These are phyloP conservation scores for Coprinopsis sp. DNA, from an alignment of 768 basidiomycete species.

Conservation along the genomic window DNA sequence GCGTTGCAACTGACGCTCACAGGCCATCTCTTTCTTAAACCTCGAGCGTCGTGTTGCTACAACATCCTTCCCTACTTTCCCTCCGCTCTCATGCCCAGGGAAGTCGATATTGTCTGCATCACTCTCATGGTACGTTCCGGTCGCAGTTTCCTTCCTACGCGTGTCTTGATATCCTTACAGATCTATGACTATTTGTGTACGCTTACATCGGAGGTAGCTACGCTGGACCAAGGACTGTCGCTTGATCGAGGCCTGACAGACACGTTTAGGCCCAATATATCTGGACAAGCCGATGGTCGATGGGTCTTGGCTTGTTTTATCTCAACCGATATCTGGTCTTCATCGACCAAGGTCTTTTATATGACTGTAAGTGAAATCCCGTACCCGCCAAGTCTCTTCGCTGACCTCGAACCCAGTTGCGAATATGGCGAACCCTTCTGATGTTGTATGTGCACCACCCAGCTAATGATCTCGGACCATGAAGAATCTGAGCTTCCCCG, in stretches of 20 bases:
- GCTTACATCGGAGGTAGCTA: neutral
- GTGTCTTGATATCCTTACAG: neutral
- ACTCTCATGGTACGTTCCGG: neutral
- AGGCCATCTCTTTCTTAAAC: too few relatives aligned
- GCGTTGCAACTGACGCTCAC: too few relatives aligned
- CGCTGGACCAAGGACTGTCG: neutral
- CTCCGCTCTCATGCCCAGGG: too few relatives aligned
- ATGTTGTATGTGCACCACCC: too few relatives aligned
- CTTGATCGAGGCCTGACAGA: too few relatives aligned
- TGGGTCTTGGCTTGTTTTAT: neutral
- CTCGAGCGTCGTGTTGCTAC: too few relatives aligned
- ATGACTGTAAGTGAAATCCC: neutral
- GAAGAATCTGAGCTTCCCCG: too few relatives aligned
- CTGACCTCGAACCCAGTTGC: too few relatives aligned
- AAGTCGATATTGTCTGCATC: neutral
- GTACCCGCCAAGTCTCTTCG: too few relatives aligned
- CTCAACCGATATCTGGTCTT: conserved; percentile 1
- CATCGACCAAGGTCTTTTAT: neutral
- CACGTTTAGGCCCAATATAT: neutral
- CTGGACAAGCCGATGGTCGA: neutral
- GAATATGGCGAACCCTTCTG: too few relatives aligned
- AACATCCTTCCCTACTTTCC: too few relatives aligned
- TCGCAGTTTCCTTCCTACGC: neutral
- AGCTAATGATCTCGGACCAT: too few relatives aligned
- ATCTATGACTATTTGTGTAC: neutral